Evolutionary conservation across 208 protist genomes (phyloP), one percentile per base, ranked within the genome.

Genomic region (Crithidia brevicula): DNA sequence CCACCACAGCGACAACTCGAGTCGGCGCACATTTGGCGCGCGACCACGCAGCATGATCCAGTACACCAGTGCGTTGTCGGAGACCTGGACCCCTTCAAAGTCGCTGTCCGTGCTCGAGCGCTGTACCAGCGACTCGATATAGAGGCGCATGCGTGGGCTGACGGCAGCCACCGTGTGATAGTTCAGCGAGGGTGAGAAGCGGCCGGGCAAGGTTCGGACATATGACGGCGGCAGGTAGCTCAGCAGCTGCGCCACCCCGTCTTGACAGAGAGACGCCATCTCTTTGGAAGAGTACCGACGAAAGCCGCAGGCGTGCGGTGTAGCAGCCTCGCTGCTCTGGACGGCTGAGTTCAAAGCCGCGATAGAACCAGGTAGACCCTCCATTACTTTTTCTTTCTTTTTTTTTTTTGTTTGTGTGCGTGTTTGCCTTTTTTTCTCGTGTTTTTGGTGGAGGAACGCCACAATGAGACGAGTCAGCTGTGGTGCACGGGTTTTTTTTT

Each of bases 51-150:
- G 43, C 20, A 9, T 6, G 25, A 64, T 53, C 27, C 58, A 64
- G 23, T 64, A 64, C 43, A 64, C 30, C 0, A 64, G 58, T 38
- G 45, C 10, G 9, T 22, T 10, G 9, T 53, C 58, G 1, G 45
- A 51, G 27, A 64, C 45, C 45, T 64, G 58, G 20, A 46, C 42
- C 27, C 58, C 58, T 18, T 64, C 58, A 7, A 64, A 64, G 30
- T 27, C 23, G 7, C 43, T 42, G n/a, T 51, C 45, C 3, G 58
- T 43, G 45, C 43, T 31, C 4, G 58, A 27, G 1, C 40, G 28
- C 3, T 51, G 27, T n/a, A 64, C 58, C 0, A 53, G 9, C 1
- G 58, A 40, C 45, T 64, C 58, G 4, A 45, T 45, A 45, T 64
- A 64, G 8, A 64, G 45, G 0, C 58, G 58, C 7, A 18, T 27